These are phyloP conservation scores for Fonsecaea pedrosoi DNA, from an alignment of 2,329 filamentous ascomycete genomes.

Conservation along the genomic window DNA sequence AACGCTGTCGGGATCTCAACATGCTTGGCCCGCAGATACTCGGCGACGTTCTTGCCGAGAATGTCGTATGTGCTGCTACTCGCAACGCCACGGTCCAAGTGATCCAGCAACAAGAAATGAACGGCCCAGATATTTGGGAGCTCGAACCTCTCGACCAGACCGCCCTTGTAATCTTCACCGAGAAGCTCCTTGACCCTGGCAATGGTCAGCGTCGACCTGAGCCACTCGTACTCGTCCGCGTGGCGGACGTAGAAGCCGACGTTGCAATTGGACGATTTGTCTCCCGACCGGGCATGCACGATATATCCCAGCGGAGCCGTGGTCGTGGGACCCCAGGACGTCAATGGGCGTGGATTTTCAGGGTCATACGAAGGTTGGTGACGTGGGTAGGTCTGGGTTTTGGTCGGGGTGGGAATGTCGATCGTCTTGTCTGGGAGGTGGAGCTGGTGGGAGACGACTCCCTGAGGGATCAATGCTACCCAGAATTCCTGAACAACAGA, in stretches of 20 bases:
- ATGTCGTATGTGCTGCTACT: constrained; percentile 26
- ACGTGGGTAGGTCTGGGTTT: constrained; percentile 38
- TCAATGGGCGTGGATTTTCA: constrained; percentile 26
- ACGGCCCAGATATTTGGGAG: constrained; percentile 26
- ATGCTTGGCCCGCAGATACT: constrained; percentile 33
- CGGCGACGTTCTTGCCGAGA: constrained; percentile 31
- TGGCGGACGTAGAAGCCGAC: constrained; percentile 55
- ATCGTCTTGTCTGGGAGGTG: constrained; percentile 34
- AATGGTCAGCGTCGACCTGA: constrained; percentile 40
- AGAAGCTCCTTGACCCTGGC: constrained; percentile 25
- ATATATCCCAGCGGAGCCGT: constrained; percentile 46
- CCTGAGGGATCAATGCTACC: constrained; percentile 43
- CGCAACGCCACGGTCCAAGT: constrained; percentile 28
- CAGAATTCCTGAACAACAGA: constrained; percentile 40
- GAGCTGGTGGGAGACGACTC: constrained; percentile 39
- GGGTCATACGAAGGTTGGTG: constrained; percentile 36
- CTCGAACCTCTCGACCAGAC: constrained; percentile 29
- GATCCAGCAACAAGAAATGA: constrained; percentile 35
- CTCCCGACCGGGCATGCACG: constrained; percentile 49
- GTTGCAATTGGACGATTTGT: constrained; percentile 55
- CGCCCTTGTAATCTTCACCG: constrained; percentile 23
- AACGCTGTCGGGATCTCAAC: constrained; percentile 24
- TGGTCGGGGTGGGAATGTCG: constrained; percentile 37
- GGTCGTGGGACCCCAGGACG: constrained; percentile 38
- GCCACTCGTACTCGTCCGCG: constrained; percentile 54